phyloP scores from a whole-genome alignment of 257 asterid genomes.

The Penstemon barbatus region DNA sequence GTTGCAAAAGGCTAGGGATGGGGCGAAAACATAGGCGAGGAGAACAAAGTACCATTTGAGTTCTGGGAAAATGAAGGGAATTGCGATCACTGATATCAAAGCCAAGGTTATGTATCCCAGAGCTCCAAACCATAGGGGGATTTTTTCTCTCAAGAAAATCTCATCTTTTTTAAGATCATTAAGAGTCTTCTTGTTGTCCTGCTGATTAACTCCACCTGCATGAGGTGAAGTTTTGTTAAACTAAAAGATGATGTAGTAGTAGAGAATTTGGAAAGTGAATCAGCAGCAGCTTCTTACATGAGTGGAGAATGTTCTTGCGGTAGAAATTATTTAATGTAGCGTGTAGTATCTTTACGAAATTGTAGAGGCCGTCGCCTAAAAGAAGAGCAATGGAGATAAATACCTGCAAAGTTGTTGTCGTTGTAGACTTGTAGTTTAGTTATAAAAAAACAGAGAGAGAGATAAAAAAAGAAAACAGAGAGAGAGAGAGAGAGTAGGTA shows the following conservation, averaged over 20 bases:
- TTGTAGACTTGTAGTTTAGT: not conserved
- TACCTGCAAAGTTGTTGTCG: constrained; percentile 41
- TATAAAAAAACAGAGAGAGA: not conserved
- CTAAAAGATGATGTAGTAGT: too few relatives aligned
- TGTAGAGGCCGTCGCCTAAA: constrained; percentile 86
- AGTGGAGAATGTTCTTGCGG: too few relatives aligned
- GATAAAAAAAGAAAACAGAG: too few relatives aligned
- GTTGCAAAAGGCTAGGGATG: constrained; percentile 72
- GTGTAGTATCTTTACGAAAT: constrained; percentile 55
- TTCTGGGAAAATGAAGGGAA: constrained; percentile 64
- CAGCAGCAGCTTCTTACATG: too few relatives aligned
- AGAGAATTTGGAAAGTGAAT: too few relatives aligned
- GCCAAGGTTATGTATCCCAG: constrained; percentile 51
- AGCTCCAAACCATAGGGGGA: constrained; percentile 59
- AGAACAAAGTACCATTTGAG: constrained; percentile 74
- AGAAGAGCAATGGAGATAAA: constrained; percentile 81
- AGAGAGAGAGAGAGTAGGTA: constrained; percentile 7
- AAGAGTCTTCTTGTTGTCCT: constrained; percentile 2
- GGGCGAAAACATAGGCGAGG: constrained; percentile 58
- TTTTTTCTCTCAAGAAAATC: constrained; percentile 47
- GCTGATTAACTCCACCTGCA: constrained; percentile 30
- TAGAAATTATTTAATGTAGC: constrained; percentile 48
- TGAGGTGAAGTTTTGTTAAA: constrained; percentile 6
- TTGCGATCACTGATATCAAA: constrained; percentile 41
- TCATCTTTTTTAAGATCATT: constrained; percentile 39